Evolutionary conservation across 2,329 filamentous ascomycete genomes (phyloP).

Genomic region (Ophiocordyceps robertsii): DNA sequence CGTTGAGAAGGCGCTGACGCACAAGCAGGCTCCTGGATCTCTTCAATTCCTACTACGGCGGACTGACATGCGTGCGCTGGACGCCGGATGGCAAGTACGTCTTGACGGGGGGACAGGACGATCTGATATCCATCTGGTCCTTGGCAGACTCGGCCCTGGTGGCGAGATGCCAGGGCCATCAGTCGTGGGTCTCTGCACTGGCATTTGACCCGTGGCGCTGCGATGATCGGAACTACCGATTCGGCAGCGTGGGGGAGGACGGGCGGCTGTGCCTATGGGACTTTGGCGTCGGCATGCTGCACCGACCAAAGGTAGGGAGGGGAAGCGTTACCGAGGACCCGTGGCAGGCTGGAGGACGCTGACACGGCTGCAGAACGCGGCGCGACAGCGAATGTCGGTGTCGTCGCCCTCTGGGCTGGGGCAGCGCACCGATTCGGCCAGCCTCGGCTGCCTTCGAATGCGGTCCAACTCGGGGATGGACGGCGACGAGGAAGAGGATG

Average conservation of each 20-base stretch:
- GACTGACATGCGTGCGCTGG: conserved; percentile 88
- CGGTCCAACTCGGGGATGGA: conserved; percentile 60
- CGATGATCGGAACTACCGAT: conserved; percentile 87
- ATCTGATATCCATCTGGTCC: conserved; percentile 92
- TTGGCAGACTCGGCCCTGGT: conserved; percentile 72
- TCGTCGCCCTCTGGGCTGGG: conserved; percentile 35
- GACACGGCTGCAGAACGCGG: conserved; percentile 6
- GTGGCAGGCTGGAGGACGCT: background rate
- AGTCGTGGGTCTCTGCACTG: conserved; percentile 88
- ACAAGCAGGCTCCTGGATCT: conserved; percentile 60
- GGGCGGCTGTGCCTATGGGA: conserved; percentile 88
- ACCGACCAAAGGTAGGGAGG: conserved; percentile 53
- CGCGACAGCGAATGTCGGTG: conserved; percentile 34
- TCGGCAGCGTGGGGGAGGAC: conserved; percentile 92
- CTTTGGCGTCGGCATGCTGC: conserved; percentile 93
- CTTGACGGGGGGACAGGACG: conserved; percentile 88
- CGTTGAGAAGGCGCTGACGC: conserved; percentile 3
- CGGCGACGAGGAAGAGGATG: conserved; percentile 38
- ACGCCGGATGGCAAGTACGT: conserved; percentile 95
- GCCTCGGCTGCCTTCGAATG: conserved; percentile 42
- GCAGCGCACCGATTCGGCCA: conserved; percentile 49
- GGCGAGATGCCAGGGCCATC: conserved; percentile 85
- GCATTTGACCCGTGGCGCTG: conserved; percentile 96
- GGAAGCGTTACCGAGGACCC: background rate
- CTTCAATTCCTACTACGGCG: conserved; percentile 87